Percentiles rank a stretch among this genome's conserved stretches.
These are phyloP conservation scores for Calonectria pseudoreteaudii DNA, from an alignment of 2,329 filamentous ascomycete genomes.

Conservation along the genomic window DNA sequence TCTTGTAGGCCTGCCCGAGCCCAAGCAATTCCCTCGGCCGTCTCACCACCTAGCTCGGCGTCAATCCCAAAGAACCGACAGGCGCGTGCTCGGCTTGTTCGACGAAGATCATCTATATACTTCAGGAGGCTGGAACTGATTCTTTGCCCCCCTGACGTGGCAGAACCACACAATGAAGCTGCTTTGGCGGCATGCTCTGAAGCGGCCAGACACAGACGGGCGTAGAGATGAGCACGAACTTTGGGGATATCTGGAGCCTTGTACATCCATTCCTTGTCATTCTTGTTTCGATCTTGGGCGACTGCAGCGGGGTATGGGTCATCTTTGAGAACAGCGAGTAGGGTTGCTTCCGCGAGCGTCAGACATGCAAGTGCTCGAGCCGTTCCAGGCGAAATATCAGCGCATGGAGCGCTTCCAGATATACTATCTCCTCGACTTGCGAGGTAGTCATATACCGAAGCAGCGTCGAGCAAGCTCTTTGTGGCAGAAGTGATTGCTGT, in stretches of 20 bases:
- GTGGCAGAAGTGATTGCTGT: constrained; percentile 79
- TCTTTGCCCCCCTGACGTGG: constrained; percentile 55
- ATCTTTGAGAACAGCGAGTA: constrained; percentile 91
- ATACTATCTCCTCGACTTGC: constrained; percentile 65
- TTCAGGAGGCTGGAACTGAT: constrained; percentile 75
- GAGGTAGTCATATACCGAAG: constrained; percentile 81
- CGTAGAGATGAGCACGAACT: constrained; percentile 89
- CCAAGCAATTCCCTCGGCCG: constrained; percentile 90
- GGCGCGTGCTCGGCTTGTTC: constrained; percentile 83
- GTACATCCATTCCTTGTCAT: constrained; percentile 97
- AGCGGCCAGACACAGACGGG: constrained; percentile 86
- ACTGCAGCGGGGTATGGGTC: constrained; percentile 90
- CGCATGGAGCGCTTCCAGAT: constrained; percentile 56
- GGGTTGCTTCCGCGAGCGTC: constrained; percentile 86
- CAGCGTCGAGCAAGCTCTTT: constrained; percentile 80
- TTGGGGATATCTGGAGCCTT: constrained; percentile 88
- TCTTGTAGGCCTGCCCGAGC: constrained; percentile 81
- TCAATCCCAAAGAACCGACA: constrained; percentile 93
- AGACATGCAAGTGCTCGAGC: constrained; percentile 71
- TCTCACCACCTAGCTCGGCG: constrained; percentile 83
- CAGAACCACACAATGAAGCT: constrained; percentile 60
- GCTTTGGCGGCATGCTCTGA: constrained; percentile 88
- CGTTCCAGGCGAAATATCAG: constrained; percentile 65
- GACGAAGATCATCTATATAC: constrained; percentile 81
- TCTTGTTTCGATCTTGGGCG: constrained; percentile 82